Evolutionary conservation across 2,329 filamentous ascomycete genomes (phyloP), one percentile per base, ranked within the genome.

Genomic region (Macrophomina phaseolina): DNA sequence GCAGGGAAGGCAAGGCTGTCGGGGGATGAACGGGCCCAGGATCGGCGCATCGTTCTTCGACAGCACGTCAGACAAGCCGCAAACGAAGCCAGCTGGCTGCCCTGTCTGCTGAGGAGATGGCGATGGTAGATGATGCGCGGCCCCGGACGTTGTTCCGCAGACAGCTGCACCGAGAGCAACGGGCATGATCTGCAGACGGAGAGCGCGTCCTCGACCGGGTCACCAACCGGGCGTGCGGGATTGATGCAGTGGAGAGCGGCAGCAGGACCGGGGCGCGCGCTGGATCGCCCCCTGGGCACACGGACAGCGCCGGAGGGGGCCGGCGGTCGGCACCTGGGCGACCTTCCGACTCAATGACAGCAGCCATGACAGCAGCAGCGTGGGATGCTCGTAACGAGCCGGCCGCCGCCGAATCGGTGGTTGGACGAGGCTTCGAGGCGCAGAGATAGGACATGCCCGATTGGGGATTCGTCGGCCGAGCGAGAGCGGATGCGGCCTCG

Each of bases 321-420:
- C 56, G 42, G 42, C 56, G 56, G 56, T 49, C 56, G 42, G 56
- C 56, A 49, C 56, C n/a, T 61, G 28, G 45, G 8, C 9, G 23
- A 34, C 30, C 45, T 7, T 28, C 40, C 36, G 36, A 18, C n/a
- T 34, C 7, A 55, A 55, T 55, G 32, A 55, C 52, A 38, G 51
- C 23, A 23, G 23, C 23, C 23, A 23, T 23, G 23, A 23, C 23
- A 23, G 23, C 23, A 23, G 23, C 51, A 36, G 30, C 14, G 49
- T 23, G 49, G 46, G 46, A 52, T 36, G 32, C 12, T 7, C 14
- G 48, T 2, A 1, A 11, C 23, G 11, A 34, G 51, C 14, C 56
- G 56, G 56, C 16, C 42, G 48, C 2, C 42, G 28, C 56, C 56
- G 56, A 34, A 14, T 23, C 16, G 42, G 42, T 45, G 42, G 11